Evolutionary conservation across 2,329 filamentous ascomycete genomes (phyloP).

Genomic region (Cadophora sp.): DNA sequence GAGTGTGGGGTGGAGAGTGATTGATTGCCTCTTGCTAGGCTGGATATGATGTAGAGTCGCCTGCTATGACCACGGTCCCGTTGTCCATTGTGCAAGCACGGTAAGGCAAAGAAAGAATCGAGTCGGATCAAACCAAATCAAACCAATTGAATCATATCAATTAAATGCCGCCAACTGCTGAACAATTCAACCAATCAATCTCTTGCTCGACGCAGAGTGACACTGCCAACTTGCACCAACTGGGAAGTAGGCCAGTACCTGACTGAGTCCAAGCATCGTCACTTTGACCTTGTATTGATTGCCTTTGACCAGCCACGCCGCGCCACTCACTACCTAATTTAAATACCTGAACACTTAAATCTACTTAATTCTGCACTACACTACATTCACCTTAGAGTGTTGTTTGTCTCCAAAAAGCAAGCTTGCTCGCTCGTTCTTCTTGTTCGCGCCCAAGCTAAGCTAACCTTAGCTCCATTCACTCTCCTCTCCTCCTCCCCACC

Average conservation of each 20-base stretch:
- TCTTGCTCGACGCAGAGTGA: background rate
- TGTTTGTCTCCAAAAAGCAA: too few relatives aligned
- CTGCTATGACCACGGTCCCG: too few relatives aligned
- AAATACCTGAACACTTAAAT: too few relatives aligned
- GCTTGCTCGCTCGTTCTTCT: background rate
- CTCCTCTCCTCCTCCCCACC: background rate
- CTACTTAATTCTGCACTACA: too few relatives aligned
- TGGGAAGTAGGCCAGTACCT: background rate
- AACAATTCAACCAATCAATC: background rate
- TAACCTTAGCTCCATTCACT: slow-evolving; percentile 19
- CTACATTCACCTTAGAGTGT: too few relatives aligned
- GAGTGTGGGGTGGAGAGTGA: too few relatives aligned
- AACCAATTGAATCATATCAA: background rate
- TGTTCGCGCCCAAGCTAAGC: slow-evolving; percentile 1
- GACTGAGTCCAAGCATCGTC: slow-evolving; percentile 8
- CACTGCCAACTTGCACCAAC: slow-evolving; percentile 8
- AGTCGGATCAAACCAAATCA: too few relatives aligned
- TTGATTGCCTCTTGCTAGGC: too few relatives aligned
- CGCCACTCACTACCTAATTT: too few relatives aligned
- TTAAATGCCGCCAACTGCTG: background rate
- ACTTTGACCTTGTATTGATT: background rate
- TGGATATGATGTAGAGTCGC: too few relatives aligned
- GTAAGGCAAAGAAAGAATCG: too few relatives aligned
- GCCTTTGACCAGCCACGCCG: too few relatives aligned
- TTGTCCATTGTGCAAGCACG: background rate